Conservation (phyloP, 495 filamentous ascomycete species). For the Aspergillus funiculosus region DNA sequence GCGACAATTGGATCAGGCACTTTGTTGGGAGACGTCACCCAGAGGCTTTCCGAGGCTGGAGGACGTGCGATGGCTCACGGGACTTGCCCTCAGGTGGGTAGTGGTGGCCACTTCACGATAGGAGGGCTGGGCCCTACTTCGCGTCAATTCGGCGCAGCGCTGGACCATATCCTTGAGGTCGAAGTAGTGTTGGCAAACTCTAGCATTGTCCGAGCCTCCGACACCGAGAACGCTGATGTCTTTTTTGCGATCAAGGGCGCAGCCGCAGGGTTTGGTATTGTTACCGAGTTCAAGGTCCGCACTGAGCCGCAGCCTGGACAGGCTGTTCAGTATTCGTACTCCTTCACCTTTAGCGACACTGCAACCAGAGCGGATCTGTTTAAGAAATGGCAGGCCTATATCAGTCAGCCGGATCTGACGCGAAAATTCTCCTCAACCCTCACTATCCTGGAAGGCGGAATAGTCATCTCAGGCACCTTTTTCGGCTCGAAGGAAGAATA, state of each 20-base stretch:
- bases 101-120: conserved; percentile 68
- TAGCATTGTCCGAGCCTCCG: conserved; percentile 35
- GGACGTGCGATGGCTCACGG: conserved; percentile 61
- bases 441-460: conserved; percentile 23
- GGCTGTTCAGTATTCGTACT: conserved; percentile 34
- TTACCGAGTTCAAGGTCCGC: conserved; percentile 44
- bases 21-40: conserved; percentile 54
- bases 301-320: conserved; percentile 32
- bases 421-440: conserved; percentile 46
- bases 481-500: conserved; percentile 40
- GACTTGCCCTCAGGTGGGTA: conserved; percentile 59
- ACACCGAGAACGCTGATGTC: conserved; percentile 38
- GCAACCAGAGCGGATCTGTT: conserved; percentile 28
- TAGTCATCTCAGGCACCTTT: conserved; percentile 36
- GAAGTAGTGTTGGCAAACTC: conserved; percentile 63
- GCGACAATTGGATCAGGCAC: conserved; percentile 64
- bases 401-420: conserved; percentile 41
- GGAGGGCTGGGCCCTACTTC: conserved; percentile 61
- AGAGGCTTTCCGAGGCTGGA: conserved; percentile 53
- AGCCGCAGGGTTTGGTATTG: conserved; percentile 39
- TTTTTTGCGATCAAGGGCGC: conserved; percentile 52
- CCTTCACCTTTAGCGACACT: conserved; percentile 32
- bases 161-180: conserved; percentile 57
- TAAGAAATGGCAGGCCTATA: conserved; percentile 35
- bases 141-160: conserved; percentile 56